Conservation (phyloP, 306 rosid genomes). For the Rosa multiflora region DNA sequence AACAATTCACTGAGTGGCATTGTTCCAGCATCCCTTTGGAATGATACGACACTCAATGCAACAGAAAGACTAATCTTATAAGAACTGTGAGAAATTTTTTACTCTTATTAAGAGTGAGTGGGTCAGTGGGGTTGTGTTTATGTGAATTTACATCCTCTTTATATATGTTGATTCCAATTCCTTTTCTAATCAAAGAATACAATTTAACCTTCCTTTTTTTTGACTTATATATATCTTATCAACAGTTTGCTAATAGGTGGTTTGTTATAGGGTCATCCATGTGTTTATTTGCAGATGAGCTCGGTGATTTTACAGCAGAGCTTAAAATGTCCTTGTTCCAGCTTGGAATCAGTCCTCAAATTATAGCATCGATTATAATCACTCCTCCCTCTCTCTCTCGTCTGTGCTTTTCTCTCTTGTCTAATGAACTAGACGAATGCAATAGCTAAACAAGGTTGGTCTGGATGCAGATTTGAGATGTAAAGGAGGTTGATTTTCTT, state of each 20-base stretch:
- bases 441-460: too few relatives aligned
- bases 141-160: background rate
- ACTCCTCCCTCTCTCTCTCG: too few relatives aligned
- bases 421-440: too few relatives aligned
- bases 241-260: too few relatives aligned
- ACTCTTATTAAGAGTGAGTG: constrained; percentile 13
- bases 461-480: too few relatives aligned
- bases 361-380: constrained; percentile 63
- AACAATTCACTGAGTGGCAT: constrained; percentile 66
- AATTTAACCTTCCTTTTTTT: background rate
- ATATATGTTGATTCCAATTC: background rate
- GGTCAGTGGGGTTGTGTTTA: background rate
- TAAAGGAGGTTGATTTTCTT: too few relatives aligned
- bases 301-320: constrained; percentile 78
- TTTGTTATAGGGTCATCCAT: too few relatives aligned
- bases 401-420: too few relatives aligned
- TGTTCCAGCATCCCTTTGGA: constrained; percentile 73
- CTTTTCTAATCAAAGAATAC: background rate
- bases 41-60: constrained; percentile 39
- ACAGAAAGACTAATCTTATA: constrained; percentile 52
- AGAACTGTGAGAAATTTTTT: constrained; percentile 33
- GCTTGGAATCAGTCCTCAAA: constrained; percentile 98
- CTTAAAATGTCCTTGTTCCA: constrained; percentile 92
- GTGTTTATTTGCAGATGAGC: constrained; percentile 63
- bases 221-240: background rate